Evolutionary conservation across 768 basidiomycete genomes (phyloP).

Genomic region (Suillus ampliporus): DNA sequence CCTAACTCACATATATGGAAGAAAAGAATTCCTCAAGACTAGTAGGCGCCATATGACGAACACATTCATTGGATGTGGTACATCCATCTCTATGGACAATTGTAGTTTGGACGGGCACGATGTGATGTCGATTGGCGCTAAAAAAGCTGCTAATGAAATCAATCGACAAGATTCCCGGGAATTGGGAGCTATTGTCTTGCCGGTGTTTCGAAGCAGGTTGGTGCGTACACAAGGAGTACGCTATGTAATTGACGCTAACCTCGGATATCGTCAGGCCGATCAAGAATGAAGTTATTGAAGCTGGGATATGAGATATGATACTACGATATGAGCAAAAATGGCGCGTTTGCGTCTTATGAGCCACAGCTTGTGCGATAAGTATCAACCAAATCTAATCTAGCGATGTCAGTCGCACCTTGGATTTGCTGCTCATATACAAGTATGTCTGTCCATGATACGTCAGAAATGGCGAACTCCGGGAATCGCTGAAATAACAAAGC

Average conservation of each 20-base stretch:
- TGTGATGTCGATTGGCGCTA: not conserved
- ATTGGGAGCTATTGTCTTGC: not conserved
- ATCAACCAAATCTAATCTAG: not conserved
- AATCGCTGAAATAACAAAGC: not conserved
- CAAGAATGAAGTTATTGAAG: not conserved
- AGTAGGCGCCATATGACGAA: not conserved
- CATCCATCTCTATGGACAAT: not conserved
- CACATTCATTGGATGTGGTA: not conserved
- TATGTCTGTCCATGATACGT: not conserved
- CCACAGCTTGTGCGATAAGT: not conserved
- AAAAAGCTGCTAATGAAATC: not conserved
- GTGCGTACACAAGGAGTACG: not conserved
- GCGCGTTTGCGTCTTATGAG: not conserved
- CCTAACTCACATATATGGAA: not conserved
- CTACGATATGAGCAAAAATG: not conserved
- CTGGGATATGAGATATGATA: not conserved
- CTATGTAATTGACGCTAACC: not conserved
- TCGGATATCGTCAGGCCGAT: not conserved
- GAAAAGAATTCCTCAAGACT: not conserved
- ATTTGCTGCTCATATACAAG: not conserved
- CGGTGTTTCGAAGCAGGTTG: constrained; percentile 1
- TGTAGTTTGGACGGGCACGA: not conserved
- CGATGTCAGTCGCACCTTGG: not conserved
- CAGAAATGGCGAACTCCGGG: not conserved
- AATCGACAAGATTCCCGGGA: not conserved